Percentiles rank a stretch among this genome's conserved stretches.
Conservation (phyloP, 768 basidiomycete species). For the Trametes punicea region DNA sequence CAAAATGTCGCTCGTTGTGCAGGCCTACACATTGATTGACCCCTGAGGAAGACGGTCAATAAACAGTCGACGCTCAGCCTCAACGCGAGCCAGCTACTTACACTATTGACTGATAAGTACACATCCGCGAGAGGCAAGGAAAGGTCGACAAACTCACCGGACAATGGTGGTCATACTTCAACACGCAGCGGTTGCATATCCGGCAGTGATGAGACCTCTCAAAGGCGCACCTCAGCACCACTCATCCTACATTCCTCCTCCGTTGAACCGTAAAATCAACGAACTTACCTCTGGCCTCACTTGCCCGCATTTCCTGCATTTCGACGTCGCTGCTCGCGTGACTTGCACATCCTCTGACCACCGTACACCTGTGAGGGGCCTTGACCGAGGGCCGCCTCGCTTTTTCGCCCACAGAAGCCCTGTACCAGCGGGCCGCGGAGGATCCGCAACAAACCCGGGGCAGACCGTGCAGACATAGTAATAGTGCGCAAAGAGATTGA, state of each 20-base stretch:
- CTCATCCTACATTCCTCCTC: not conserved
- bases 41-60: conserved; percentile 47
- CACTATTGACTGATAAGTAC: not conserved
- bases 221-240: conserved; percentile 16
- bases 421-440: conserved; percentile 38
- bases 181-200: conserved; percentile 84
- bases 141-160: conserved; percentile 54
- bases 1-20: conserved; percentile 93
- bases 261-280: not conserved
- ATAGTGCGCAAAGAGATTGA: conserved; percentile 81
- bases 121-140: not conserved
- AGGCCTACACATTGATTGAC: conserved; percentile 97
- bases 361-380: conserved; percentile 40
- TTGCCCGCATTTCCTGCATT: conserved; percentile 66
- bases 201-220: conserved; percentile 93
- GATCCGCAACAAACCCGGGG: conserved; percentile 78
- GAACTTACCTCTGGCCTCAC: conserved; percentile 73
- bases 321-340: conserved; percentile 51
- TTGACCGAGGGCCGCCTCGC: conserved; percentile 28
- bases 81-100: not conserved
- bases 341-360: conserved; percentile 51
- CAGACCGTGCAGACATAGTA: conserved; percentile 76
- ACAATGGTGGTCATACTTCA: conserved; percentile 92
- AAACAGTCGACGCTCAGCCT: not conserved
- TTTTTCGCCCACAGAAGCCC: conserved; percentile 58